A percentile compares a stretch with the other conserved stretches of the same genome.
phyloP scores from a whole-genome alignment of 1,284 basidiomycete genomes.

The Schizopora paradoxa region DNA sequence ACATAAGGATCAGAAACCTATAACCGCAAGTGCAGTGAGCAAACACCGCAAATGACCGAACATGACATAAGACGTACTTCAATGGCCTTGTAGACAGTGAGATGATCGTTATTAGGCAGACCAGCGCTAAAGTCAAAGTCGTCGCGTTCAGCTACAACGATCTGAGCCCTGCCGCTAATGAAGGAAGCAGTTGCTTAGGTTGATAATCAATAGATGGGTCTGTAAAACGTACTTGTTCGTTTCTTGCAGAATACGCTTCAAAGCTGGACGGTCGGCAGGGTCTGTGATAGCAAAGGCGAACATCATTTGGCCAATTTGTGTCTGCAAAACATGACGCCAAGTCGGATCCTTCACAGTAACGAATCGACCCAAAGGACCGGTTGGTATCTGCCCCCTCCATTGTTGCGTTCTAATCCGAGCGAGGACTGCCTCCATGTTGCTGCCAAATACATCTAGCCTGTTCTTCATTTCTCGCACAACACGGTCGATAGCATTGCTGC shows the following conservation, averaged over 20 bases:
- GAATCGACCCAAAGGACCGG: slow-evolving; percentile 83
- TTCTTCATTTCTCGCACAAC: slow-evolving; percentile 48
- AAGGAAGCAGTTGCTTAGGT: slow-evolving; percentile 7
- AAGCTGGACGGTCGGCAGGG: slow-evolving; percentile 53
- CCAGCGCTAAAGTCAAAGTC: slow-evolving; percentile 71
- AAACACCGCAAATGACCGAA: neutral
- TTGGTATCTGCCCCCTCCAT: slow-evolving; percentile 69
- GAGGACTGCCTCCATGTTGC: slow-evolving; percentile 56
- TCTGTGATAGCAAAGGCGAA: slow-evolving; percentile 78
- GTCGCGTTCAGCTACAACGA: slow-evolving; percentile 68
- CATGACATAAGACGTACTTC: slow-evolving; percentile 47
- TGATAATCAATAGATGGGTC: slow-evolving; percentile 5
- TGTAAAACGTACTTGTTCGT: slow-evolving; percentile 49
- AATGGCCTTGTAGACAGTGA: slow-evolving; percentile 82
- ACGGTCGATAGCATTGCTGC: slow-evolving; percentile 36
- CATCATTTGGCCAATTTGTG: slow-evolving; percentile 58
- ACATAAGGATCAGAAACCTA: slow-evolving; percentile 77
- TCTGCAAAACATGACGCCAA: slow-evolving; percentile 68
- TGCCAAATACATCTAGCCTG: slow-evolving; percentile 57
- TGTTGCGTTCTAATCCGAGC: slow-evolving; percentile 45
- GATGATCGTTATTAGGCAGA: slow-evolving; percentile 52
- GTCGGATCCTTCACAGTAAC: slow-evolving; percentile 72
- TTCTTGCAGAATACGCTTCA: slow-evolving; percentile 58
- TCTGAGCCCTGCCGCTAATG: slow-evolving; percentile 36
- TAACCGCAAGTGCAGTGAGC: slow-evolving; percentile 16